Base-by-base conservation (phyloP, 192 early-diverging fungal genomes). In the Pilobolus umbonatus region DNA sequence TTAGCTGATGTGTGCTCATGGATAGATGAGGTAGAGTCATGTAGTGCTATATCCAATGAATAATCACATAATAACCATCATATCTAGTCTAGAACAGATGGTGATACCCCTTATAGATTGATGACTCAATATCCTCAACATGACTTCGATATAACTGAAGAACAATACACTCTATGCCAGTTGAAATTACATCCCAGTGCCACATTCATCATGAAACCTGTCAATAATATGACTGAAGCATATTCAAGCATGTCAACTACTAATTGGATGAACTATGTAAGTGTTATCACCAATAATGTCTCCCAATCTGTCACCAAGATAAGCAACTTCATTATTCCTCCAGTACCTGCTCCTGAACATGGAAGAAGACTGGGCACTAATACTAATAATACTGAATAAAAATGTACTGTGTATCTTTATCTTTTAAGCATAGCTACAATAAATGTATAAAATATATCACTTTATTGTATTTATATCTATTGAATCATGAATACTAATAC, bases 201-300 rank as follows among this genome's bases (percentile, higher is more conserved):
- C 31, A 65, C 68, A 5, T 28, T 71, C 10, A 64, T 71, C 46
- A 71, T 71, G 68, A 71, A 71, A 19, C 31, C 62, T 3, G 45
- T 43, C 12, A 43, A 47, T 6, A 53, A 61, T 34, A 46, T 65
- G 3, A 49, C 51, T 22, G 17, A 47, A 2, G 68, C 68, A 4
- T 71, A 71, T 28, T 21, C 32, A 3, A 40, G 25, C 3, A 50
- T 22, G 15, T 45, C 31, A 14, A 24, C 19, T 5, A 30, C 38
- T 17, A 32, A 39, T 2, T 4, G 61, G 45, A 32, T 42, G 22
- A 45, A 50, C 12, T 61, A 62, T 44, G 42, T 54, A 9, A 55
- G 42, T 21, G 22, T 44, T 29, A 32, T 56, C 10, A 62, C 61
- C 29, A 55, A 61, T 40, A 40, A 42, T 12, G 40, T 52, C 5